Conservation (phyloP, 2,329 filamentous ascomycete genomes). For the Aspergillus sp. region DNA sequence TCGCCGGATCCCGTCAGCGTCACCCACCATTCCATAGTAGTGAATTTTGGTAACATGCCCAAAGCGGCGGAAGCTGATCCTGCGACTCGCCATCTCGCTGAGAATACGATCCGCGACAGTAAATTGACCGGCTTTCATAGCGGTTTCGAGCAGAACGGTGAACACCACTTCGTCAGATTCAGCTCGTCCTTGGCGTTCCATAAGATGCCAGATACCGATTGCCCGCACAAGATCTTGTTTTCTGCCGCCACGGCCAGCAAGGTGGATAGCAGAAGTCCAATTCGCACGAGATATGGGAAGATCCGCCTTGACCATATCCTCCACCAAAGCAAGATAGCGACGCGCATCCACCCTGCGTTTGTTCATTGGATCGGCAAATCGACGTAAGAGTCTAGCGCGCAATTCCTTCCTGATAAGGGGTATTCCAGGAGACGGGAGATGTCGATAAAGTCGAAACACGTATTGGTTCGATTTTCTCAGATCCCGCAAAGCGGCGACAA, state of each 20-base stretch:
- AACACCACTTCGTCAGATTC: conserved; percentile 71
- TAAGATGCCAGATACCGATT: conserved; percentile 74
- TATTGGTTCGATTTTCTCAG: conserved; percentile 38
- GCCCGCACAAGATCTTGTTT: conserved; percentile 56
- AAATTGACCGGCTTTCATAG: conserved; percentile 77
- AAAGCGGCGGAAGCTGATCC: conserved; percentile 62
- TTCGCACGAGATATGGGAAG: conserved; percentile 58
- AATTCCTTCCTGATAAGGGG: conserved; percentile 40
- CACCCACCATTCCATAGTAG: conserved; percentile 65
- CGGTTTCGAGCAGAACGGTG: conserved; percentile 83
- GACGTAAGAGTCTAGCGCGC: conserved; percentile 56
- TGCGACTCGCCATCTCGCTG: conserved; percentile 65
- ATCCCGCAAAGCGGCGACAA: conserved; percentile 36
- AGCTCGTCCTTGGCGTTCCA: conserved; percentile 65
- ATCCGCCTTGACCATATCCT: conserved; percentile 68
- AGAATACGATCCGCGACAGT: conserved; percentile 75
- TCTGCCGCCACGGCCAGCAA: conserved; percentile 64
- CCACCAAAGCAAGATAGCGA: conserved; percentile 71
- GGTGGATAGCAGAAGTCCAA: conserved; percentile 78
- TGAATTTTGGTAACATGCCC: conserved; percentile 76
- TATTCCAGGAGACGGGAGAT: conserved; percentile 45
- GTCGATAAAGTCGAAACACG: conserved; percentile 45
- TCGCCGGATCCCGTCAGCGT: conserved; percentile 63
- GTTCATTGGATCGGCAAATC: conserved; percentile 50
- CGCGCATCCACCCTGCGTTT: conserved; percentile 49